A percentile compares a stretch with the other conserved stretches of the same genome.
Conservation (phyloP, 164 flowering plant genomes). For the Nymphaea thermarum region DNA sequence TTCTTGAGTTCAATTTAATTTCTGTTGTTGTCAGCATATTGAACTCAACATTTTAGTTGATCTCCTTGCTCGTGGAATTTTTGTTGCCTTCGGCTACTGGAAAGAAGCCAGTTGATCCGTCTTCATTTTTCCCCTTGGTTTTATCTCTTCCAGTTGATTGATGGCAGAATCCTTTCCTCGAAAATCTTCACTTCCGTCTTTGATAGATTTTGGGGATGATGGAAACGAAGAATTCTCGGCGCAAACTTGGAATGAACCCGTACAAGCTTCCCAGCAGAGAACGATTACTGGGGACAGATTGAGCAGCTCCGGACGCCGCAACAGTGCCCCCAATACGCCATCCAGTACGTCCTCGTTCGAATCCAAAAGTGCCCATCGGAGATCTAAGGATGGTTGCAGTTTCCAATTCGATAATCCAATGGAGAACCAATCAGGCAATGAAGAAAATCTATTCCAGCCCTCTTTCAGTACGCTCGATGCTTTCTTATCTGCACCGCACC, state of each 20-base stretch:
- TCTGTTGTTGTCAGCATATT: no score
- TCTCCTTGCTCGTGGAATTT: not conserved
- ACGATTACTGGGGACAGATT: not conserved
- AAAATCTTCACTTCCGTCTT: slow-evolving; percentile 1
- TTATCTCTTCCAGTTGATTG: not conserved
- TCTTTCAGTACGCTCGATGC: not conserved
- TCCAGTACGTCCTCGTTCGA: not conserved
- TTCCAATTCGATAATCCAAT: not conserved
- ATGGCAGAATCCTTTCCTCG: not conserved
- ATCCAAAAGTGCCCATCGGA: not conserved
- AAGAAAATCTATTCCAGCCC: not conserved
- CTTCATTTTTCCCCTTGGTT: not conserved
- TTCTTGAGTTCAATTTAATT: no score
- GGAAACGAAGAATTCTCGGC: not conserved
- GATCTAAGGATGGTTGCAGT: not conserved
- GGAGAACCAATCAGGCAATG: not conserved
- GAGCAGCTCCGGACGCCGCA: not conserved
- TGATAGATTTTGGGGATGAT: slow-evolving; percentile 1
- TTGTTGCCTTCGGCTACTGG: not conserved
- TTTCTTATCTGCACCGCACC: not conserved
- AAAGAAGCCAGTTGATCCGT: not conserved
- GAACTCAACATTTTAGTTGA: not conserved
- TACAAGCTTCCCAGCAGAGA: not conserved
- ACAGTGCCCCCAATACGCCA: not conserved
- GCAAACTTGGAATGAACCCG: not conserved